Evolutionary conservation across 208 protist species (phyloP).

Genomic region (Phytomonas francai): DNA sequence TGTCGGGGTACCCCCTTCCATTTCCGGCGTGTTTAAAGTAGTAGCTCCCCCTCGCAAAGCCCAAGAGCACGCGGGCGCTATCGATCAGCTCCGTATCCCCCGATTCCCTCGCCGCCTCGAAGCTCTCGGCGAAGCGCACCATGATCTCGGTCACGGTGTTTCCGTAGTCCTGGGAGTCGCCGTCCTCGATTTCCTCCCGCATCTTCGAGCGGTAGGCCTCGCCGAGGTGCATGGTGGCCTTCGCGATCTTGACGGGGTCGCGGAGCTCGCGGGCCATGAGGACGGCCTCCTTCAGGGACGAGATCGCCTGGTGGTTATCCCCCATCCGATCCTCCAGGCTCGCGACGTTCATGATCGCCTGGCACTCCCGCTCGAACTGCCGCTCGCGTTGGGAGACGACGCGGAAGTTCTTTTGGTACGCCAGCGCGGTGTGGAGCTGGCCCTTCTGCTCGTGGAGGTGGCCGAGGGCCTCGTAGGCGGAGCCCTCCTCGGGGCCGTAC

Average conservation of each 20-base stretch:
- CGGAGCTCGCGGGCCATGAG: constrained; percentile 55
- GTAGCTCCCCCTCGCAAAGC: constrained; percentile 72
- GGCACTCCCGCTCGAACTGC: constrained; percentile 35
- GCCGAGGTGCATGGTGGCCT: constrained; percentile 77
- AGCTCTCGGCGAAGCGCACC: constrained; percentile 68
- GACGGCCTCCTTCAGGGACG: constrained; percentile 58
- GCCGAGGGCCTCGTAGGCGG: constrained; percentile 61
- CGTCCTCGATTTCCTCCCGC: constrained; percentile 27
- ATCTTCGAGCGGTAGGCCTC: constrained; percentile 49
- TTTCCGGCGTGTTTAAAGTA: constrained; percentile 64
- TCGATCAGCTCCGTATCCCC: constrained; percentile 63
- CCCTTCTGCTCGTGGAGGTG: constrained; percentile 61
- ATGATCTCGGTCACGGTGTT: constrained; percentile 21
- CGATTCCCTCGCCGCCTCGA: constrained; percentile 46
- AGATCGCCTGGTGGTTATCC: constrained; percentile 47
- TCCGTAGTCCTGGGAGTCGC: background rate
- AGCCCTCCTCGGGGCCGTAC: constrained; percentile 34
- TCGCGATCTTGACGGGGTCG: constrained; percentile 54
- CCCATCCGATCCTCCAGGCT: constrained; percentile 76
- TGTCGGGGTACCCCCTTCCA: constrained; percentile 65
- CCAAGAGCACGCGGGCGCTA: constrained; percentile 69
- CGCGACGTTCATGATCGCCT: constrained; percentile 58
- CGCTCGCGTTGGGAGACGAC: constrained; percentile 33
- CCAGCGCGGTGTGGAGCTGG: constrained; percentile 49
- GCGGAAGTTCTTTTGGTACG: constrained; percentile 63